Evolutionary conservation across 2,329 filamentous ascomycete genomes (phyloP), one percentile per base, ranked within the genome.

Genomic region (Grosmannia huntii): DNA sequence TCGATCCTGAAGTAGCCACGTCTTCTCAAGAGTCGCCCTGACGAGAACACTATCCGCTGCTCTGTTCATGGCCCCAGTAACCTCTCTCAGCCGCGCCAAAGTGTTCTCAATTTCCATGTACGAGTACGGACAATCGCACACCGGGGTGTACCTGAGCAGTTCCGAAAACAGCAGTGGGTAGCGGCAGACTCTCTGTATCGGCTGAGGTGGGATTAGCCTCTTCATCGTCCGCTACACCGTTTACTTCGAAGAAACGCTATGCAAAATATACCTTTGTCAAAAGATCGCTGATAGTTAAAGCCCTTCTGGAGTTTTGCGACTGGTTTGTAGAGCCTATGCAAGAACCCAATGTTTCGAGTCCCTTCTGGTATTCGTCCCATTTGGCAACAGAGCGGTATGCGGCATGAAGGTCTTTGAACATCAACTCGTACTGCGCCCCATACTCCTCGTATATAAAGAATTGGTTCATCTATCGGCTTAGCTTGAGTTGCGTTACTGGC

Each of bases 361-460:
- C 94, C 66, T 83, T 86, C 66, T 96, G 90, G 67, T 90, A 92
- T 5, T 82, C 79, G 51, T 85, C 80, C 89, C 89, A 95, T 55
- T 86, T 79, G 27, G 83, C 83, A 64, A 89, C 80, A 7, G 79
- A 81, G 60, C 84, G 80, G 62, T 87, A 83, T 19, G 86, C 78
- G 28, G 84, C 78, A 38, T 84, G 82, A 41, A 95, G 74, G 62
- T 95, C 89, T 62, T 87, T 84, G 53, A 87, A 83, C 76, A 96
- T 87, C 63, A 90, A 78, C 64, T 95, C 89, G 70, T 94, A 95
- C 67, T 92, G 92, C 56, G 87, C 87, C 41, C 89, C 88, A 68
- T 96, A 99, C 65, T 95, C 89, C 72, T 95, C 88, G 68, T 99
- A 99, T 55, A 86, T 77, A 67, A 88, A 87, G 72, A 97, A 94